A percentile compares a stretch with the other conserved stretches of the same genome.
These are phyloP conservation scores for Iris macrosiphon DNA, from an alignment of 106 monocot species.

Conservation along the genomic window DNA sequence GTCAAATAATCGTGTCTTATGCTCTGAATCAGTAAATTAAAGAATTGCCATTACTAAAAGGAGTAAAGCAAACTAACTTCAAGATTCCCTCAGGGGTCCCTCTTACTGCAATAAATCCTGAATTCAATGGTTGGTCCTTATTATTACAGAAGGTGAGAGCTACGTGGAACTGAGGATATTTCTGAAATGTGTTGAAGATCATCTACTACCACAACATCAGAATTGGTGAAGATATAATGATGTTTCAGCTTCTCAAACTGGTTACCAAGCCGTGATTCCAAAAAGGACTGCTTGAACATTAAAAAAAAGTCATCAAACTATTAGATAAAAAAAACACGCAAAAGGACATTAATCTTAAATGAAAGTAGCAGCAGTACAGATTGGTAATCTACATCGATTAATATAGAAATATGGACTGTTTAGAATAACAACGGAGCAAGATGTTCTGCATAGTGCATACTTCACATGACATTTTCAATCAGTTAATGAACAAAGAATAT, in stretches of 20 bases:
- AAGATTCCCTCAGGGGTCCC: constrained; percentile 69
- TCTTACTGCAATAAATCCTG: constrained; percentile 94
- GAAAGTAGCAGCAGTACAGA: no score
- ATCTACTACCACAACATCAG: constrained; percentile 86
- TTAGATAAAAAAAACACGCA: no score
- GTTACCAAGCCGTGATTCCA: constrained; percentile 48
- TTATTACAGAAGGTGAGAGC: constrained; percentile 96
- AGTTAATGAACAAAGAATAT: no score
- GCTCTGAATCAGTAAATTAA: not conserved
- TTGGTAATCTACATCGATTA: no score
- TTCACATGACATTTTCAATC: no score
- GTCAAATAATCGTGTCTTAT: not conserved
- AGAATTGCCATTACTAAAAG: not conserved
- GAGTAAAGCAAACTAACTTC: constrained; percentile 40
- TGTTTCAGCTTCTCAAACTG: constrained; percentile 20
- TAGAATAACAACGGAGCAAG: no score
- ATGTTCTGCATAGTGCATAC: no score
- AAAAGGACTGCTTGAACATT: constrained; percentile 46
- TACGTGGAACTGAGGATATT: constrained; percentile 67
- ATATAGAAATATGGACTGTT: no score
- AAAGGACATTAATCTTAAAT: no score
- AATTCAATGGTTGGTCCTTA: constrained; percentile 91
- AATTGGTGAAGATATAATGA: constrained; percentile 85
- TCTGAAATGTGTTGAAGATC: constrained; percentile 72
- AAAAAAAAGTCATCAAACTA: no score